phyloP scores from a whole-genome alignment of 208 protist species.

The Crithidia thermophila region DNA sequence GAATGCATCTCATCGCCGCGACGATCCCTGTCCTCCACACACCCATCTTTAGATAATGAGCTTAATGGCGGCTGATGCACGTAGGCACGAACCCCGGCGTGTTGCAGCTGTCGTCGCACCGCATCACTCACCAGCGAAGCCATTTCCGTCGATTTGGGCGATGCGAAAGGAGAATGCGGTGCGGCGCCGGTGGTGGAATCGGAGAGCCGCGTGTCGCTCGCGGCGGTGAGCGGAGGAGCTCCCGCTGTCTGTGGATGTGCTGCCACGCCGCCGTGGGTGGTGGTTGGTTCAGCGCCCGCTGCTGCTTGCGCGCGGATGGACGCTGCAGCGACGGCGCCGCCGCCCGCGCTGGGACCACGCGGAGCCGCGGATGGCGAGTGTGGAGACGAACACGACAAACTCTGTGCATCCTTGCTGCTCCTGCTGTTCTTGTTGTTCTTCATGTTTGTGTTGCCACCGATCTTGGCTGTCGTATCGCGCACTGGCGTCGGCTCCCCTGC shows the following conservation, averaged over 20 bases:
- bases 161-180: background rate
- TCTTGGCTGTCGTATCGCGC: too few relatives aligned
- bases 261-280: background rate
- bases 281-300: background rate
- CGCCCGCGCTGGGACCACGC: slow-evolving; percentile 5
- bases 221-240: too few relatives aligned
- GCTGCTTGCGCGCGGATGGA: slow-evolving; percentile 11
- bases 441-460: too few relatives aligned
- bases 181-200: too few relatives aligned
- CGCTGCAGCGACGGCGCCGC: slow-evolving; percentile 25
- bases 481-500: background rate
- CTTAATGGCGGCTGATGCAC: background rate
- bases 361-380: background rate
- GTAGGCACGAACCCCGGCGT: slow-evolving; percentile 15
- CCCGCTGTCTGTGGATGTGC: too few relatives aligned
- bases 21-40: background rate
- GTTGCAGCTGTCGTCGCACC: background rate
- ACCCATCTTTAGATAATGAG: background rate
- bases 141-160: too few relatives aligned
- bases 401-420: too few relatives aligned
- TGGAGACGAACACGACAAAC: background rate
- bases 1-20: background rate
- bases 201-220: too few relatives aligned
- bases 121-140: background rate
- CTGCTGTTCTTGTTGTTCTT: too few relatives aligned